Percentiles rank a stretch among this genome's conserved stretches.
Conservation (phyloP, 441 rosid species). For the Flueggea neowawraea region DNA sequence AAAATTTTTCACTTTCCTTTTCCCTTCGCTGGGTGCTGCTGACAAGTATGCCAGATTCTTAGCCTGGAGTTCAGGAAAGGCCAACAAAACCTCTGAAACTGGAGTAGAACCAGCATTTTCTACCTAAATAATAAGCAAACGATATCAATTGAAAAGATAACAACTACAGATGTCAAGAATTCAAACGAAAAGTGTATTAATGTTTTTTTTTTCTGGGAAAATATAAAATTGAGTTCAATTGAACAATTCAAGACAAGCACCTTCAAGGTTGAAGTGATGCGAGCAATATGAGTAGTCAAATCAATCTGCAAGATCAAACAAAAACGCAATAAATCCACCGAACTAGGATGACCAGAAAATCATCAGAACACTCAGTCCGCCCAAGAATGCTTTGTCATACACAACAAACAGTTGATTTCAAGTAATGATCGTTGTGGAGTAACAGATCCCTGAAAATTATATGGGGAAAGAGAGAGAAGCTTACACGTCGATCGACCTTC, state of each 20-base stretch:
- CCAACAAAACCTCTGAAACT: conserved; percentile 65
- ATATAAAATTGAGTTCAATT: background rate
- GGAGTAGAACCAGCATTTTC: conserved; percentile 62
- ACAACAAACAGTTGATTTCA: too few species aligned
- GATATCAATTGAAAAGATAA: background rate
- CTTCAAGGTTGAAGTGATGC: conserved; percentile 68
- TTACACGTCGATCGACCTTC: conserved; percentile 91
- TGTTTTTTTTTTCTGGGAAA: background rate
- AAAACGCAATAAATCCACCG: background rate
- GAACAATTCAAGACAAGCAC: conserved; percentile 24
- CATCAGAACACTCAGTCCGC: too few species aligned
- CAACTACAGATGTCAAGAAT: background rate
- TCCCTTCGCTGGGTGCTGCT: conserved; percentile 48
- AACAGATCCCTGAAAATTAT: background rate
- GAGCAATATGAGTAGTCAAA: conserved; percentile 76
- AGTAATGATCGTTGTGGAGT: background rate
- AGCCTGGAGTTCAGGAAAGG: conserved; percentile 69
- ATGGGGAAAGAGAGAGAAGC: conserved; percentile 13
- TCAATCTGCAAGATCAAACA: conserved; percentile 58
- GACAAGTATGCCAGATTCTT: conserved; percentile 67
- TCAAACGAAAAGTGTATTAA: too few species aligned
- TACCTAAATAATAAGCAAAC: conserved; percentile 35
- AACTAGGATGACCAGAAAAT: background rate
- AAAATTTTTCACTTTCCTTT: conserved; percentile 54
- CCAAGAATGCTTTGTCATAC: too few species aligned